Percentiles rank a stretch among this genome's conserved stretches.
These are phyloP conservation scores for Sergeia podlipaevii DNA, from an alignment of 208 protist species.

Conservation along the genomic window DNA sequence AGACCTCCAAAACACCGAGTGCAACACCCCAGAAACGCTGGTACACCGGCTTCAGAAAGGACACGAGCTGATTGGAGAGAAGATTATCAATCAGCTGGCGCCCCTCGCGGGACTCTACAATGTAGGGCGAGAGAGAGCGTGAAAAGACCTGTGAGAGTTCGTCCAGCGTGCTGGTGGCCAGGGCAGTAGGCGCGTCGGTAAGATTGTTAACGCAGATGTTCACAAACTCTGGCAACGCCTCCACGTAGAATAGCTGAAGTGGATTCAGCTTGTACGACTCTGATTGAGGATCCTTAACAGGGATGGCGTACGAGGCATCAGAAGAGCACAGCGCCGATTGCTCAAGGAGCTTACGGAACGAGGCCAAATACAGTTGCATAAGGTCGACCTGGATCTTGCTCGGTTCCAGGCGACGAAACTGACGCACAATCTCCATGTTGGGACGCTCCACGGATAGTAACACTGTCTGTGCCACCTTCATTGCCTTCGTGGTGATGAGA, in stretches of 20 bases:
- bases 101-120: constrained; percentile 72
- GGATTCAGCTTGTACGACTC: constrained; percentile 20
- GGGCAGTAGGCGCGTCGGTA: constrained; percentile 45
- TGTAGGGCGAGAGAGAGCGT: constrained; percentile 75
- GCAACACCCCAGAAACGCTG: constrained; percentile 70
- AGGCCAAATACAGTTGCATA: constrained; percentile 63
- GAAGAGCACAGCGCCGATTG: constrained; percentile 36
- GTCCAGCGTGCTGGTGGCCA: constrained; percentile 32
- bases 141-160: constrained; percentile 59
- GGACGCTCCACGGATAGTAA: constrained; percentile 55
- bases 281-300: constrained; percentile 11
- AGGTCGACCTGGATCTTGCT: constrained; percentile 67
- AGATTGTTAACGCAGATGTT: constrained; percentile 59
- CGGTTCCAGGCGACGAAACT: constrained; percentile 60
- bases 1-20: constrained; percentile 48
- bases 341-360: constrained; percentile 84
- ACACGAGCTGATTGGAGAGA: constrained; percentile 62
- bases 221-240: constrained; percentile 52
- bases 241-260: constrained; percentile 44
- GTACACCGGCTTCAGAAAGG: constrained; percentile 70
- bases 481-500: constrained; percentile 59
- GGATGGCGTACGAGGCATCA: constrained; percentile 2
- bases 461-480: constrained; percentile 70
- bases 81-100: constrained; percentile 57
- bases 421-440: constrained; percentile 24